Conservation (phyloP, 805 yeast species). For the Metschnikowia picachoensis region DNA sequence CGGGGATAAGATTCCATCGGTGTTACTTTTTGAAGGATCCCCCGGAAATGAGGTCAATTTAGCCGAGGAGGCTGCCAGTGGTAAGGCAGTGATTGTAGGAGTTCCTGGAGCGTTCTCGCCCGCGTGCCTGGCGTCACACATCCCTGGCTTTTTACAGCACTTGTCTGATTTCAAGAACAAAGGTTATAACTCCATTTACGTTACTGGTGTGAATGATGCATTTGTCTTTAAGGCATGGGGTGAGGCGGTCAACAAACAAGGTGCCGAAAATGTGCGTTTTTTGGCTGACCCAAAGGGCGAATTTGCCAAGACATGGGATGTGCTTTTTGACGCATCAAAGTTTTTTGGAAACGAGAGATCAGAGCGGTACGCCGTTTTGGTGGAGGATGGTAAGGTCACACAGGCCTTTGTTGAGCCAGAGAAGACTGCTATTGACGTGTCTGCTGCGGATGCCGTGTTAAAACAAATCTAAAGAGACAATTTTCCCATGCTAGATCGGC, state of each 20-base stretch:
- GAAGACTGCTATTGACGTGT: conserved; percentile 60
- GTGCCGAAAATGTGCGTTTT: conserved; percentile 43
- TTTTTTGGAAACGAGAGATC: conserved; percentile 75
- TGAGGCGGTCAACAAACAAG: conserved; percentile 30
- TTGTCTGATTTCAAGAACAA: conserved; percentile 52
- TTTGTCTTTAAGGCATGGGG: conserved; percentile 85
- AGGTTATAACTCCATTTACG: conserved; percentile 61
- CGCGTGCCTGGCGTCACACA: conserved; percentile 67
- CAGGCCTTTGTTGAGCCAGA: conserved; percentile 77
- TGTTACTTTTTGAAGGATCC: conserved; percentile 53
- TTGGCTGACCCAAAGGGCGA: conserved; percentile 80
- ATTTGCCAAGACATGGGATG: conserved; percentile 61
- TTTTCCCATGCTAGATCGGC: no score
- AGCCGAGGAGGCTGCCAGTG: conserved; percentile 42
- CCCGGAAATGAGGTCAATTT: conserved; percentile 63
- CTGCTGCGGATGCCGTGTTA: conserved; percentile 45
- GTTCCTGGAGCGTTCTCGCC: conserved; percentile 72
- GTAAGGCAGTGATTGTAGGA: conserved; percentile 49
- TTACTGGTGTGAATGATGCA: conserved; percentile 81
- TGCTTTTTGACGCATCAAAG: conserved; percentile 69
- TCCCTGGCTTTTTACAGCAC: conserved; percentile 66
- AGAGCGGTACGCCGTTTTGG: conserved; percentile 70
- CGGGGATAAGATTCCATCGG: conserved; percentile 63
- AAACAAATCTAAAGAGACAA: conserved; percentile 10
- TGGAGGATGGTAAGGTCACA: conserved; percentile 69